phyloP scores from a whole-genome alignment of 305 asterid species.

The Andrographis paniculata region DNA sequence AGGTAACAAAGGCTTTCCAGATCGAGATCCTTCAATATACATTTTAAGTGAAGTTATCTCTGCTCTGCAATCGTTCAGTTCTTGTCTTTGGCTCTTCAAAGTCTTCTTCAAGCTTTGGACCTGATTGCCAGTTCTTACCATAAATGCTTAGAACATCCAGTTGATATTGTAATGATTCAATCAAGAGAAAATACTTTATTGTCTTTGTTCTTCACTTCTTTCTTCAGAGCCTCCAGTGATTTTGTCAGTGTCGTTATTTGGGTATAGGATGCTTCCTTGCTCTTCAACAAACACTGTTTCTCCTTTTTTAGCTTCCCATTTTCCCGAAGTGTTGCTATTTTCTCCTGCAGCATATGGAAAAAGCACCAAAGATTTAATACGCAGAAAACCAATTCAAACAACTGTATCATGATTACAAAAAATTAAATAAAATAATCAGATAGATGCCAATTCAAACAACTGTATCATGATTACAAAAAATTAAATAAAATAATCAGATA shows the following conservation, averaged over 20 bases:
- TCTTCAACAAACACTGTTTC: constrained; percentile 46
- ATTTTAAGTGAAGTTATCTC: constrained; percentile 92
- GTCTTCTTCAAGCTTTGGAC: constrained; percentile 75
- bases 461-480: too few species aligned
- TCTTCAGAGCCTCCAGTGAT: constrained; percentile 81
- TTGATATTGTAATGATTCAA: constrained; percentile 4
- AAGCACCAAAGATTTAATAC: constrained; percentile 15
- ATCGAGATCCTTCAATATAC: constrained; percentile 70
- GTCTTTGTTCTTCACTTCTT: constrained; percentile 84
- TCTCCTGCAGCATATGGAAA: constrained; percentile 54
- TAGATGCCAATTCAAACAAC: too few species aligned
- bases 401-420: too few species aligned
- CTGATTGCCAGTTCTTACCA: constrained; percentile 29
- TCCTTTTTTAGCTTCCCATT: constrained; percentile 60
- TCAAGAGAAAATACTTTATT: constrained; percentile 37
- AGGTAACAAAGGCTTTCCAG: constrained; percentile 32
- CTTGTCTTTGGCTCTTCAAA: constrained; percentile 62
- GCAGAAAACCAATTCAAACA: too few species aligned
- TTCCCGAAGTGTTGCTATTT: constrained; percentile 67
- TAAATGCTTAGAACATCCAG: not conserved
- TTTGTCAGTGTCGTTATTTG: constrained; percentile 57
- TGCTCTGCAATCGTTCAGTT: constrained; percentile 85
- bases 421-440: too few species aligned
- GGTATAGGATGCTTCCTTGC: constrained; percentile 63
- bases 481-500: too few species aligned